phyloP scores from a whole-genome alignment of 75 land plant species.

The Ceratopteris richardii region DNA sequence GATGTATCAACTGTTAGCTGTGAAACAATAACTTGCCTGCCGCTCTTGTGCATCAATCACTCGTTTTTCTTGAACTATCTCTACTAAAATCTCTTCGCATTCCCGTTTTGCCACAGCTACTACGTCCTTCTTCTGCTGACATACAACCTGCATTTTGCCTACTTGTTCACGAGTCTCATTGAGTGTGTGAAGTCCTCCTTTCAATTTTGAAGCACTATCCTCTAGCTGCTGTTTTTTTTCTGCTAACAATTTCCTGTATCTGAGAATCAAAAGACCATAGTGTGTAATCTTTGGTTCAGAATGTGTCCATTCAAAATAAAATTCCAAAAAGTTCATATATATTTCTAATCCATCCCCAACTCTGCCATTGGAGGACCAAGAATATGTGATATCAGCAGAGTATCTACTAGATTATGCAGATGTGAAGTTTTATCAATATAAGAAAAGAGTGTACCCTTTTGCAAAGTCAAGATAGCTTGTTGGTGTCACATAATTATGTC shows the following conservation, averaged over 20 bases:
- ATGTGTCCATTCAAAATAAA: too few relatives aligned
- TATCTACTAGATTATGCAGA: too few relatives aligned
- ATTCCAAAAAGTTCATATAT: too few relatives aligned
- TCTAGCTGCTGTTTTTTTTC: conserved; percentile 18
- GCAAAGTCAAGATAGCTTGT: conserved; percentile 35
- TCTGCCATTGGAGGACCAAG: too few relatives aligned
- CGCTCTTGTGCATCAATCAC: conserved; percentile 25
- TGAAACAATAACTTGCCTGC: conserved; percentile 15
- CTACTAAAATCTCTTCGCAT: conserved; percentile 29
- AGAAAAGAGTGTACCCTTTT: conserved; percentile 36
- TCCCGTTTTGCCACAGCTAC: conserved; percentile 29
- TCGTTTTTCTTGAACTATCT: conserved; percentile 27
- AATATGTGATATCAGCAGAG: too few relatives aligned
- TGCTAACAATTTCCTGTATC: conserved; percentile 16
- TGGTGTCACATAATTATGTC: conserved; percentile 28
- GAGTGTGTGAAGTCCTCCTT: conserved; percentile 21
- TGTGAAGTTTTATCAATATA: too few relatives aligned
- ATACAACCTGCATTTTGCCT: conserved; percentile 22
- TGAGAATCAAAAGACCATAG: conserved; percentile 2
- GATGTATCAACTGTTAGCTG: too few relatives aligned
- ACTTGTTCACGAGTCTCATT: conserved; percentile 23
- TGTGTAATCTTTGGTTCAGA: too few relatives aligned
- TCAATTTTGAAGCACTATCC: conserved; percentile 19
- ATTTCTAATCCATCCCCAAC: too few relatives aligned
- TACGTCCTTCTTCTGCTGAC: conserved; percentile 24